Base-by-base conservation (phyloP, 2,329 filamentous ascomycete genomes). In the Reticulascus tulasneorum region DNA sequence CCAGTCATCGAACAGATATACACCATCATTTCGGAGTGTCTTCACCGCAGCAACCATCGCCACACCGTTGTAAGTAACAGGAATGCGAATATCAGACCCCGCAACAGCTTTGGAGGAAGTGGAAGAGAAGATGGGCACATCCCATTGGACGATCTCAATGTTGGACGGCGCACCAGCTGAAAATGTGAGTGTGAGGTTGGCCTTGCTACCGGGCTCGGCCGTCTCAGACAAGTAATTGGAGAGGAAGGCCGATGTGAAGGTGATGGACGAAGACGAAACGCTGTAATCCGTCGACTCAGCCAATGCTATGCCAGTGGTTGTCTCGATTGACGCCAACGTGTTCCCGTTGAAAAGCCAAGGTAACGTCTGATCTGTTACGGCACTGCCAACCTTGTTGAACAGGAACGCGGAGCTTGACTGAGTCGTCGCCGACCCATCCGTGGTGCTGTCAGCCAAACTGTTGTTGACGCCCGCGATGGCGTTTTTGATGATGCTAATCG, bases 291-390 rank as follows among this genome's bases (percentile, higher is more conserved):
- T 55, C 3, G 54, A 55, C 13, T 50, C 31, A 0, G 45, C 46
- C 2, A 76, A 55, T 7, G 52, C 41, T 1, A 8, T 18, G 49
- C 64, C 25, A 0, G 33, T 23, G 11, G 17, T 26, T 1, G 42
- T 43, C 6, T 56, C 56, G 35, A 74, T 59, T 1, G 59, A 61
- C 6, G 50, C 47, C 5, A 79, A 52, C 0, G 60, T 66, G 48
- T 79, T 79, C 5, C 71, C 73, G 44, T 79, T 77, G 35, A 79
- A 62, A 7, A 67, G 44, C 47, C 75, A 77, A 0, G 68, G 60
- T 0, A 78, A 55, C 0, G 55, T 64, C 33, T 68, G 56, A 20
- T 64, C 64, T 0, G 51, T 48, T 0, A 76, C 60, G 0, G 54
- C 47, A 2, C 61, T 61, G 16, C 73, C 71, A 7, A 62, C 59